These are phyloP conservation scores for Hyphopichia homilentoma DNA, from an alignment of 805 yeast genomes.

Conservation along the genomic window DNA sequence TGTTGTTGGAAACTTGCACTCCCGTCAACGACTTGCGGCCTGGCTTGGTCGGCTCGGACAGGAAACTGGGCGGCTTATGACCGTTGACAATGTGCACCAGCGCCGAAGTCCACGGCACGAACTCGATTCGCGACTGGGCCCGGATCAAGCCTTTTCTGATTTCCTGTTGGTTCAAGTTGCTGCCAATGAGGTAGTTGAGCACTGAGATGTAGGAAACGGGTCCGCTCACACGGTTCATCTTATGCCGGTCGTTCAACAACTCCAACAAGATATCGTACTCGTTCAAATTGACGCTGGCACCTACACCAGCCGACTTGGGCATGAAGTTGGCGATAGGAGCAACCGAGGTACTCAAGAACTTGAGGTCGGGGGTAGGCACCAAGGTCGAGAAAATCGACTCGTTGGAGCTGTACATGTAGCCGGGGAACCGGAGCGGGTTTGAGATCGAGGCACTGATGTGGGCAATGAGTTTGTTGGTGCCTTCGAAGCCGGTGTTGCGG, in stretches of 20 bases:
- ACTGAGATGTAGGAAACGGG: conserved; percentile 59
- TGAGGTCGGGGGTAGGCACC: conserved; percentile 78
- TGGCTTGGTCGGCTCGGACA: conserved; percentile 12
- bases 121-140: conserved; percentile 63
- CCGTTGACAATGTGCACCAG: conserved; percentile 78
- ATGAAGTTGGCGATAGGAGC: conserved; percentile 48
- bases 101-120: conserved; percentile 84
- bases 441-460: conserved; percentile 82
- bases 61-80: conserved; percentile 57
- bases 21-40: conserved; percentile 50
- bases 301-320: too few relatives aligned
- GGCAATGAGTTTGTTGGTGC: conserved; percentile 81
- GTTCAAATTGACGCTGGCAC: conserved; percentile 54
- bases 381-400: conserved; percentile 78
- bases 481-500: conserved; percentile 63
- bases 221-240: conserved; percentile 55
- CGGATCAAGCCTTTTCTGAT: conserved; percentile 62
- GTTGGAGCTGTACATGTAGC: conserved; percentile 82
- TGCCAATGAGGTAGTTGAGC: conserved; percentile 64
- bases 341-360: conserved; percentile 39
- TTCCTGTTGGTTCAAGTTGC: conserved; percentile 61
- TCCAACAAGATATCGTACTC: conserved; percentile 86
- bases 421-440: conserved; percentile 85
- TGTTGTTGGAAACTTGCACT: conserved; percentile 76
- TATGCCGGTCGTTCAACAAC: conserved; percentile 69